Percentiles rank a stretch among this genome's conserved stretches.
Evolutionary conservation across 306 rosid species (phyloP).

Genomic region (Betula pendula): DNA sequence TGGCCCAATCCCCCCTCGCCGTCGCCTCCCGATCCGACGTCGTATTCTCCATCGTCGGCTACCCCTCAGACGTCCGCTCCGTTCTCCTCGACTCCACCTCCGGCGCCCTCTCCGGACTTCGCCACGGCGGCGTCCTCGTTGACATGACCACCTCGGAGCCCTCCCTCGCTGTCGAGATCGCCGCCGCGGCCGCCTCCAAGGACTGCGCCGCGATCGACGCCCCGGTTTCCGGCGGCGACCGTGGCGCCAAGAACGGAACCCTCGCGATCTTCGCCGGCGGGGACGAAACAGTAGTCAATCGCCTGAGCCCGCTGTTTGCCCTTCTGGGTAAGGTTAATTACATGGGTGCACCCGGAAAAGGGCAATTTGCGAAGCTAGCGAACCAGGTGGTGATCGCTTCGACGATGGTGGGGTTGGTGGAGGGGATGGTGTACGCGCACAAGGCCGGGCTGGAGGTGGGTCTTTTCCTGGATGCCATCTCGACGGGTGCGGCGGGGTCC

Average conservation of each 20-base stretch:
- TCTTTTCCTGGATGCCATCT: slow-evolving; percentile 63
- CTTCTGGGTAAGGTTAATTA: slow-evolving; percentile 73
- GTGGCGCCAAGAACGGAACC: slow-evolving; percentile 69
- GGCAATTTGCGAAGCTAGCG: slow-evolving; percentile 86
- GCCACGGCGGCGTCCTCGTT: slow-evolving; percentile 72
- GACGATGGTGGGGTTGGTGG: slow-evolving; percentile 84
- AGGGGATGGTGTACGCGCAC: slow-evolving; percentile 82
- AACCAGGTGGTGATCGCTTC: slow-evolving; percentile 77
- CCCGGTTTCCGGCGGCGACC: slow-evolving; percentile 90
- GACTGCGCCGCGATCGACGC: slow-evolving; percentile 72
- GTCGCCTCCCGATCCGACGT: slow-evolving; percentile 79
- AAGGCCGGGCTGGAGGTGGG: slow-evolving; percentile 76
- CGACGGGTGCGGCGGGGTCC: slow-evolving; percentile 79
- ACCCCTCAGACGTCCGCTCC: slow-evolving; percentile 90
- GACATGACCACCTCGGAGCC: slow-evolving; percentile 98
- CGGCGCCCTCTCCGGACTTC: slow-evolving; percentile 82
- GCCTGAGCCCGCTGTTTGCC: slow-evolving; percentile 44
- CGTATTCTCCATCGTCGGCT: slow-evolving; percentile 89
- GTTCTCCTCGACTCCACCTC: slow-evolving; percentile 66
- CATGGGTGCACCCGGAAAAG: slow-evolving; percentile 86
- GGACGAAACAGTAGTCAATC: slow-evolving; percentile 39
- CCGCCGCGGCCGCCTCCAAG: slow-evolving; percentile 47
- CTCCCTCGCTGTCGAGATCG: slow-evolving; percentile 77
- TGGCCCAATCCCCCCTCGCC: slow-evolving; percentile 57
- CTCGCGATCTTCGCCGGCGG: slow-evolving; percentile 86